Evolutionary conservation across 345 rosid species (phyloP), one percentile per base, ranked within the genome.

Genomic region (Mercurialis annua): DNA sequence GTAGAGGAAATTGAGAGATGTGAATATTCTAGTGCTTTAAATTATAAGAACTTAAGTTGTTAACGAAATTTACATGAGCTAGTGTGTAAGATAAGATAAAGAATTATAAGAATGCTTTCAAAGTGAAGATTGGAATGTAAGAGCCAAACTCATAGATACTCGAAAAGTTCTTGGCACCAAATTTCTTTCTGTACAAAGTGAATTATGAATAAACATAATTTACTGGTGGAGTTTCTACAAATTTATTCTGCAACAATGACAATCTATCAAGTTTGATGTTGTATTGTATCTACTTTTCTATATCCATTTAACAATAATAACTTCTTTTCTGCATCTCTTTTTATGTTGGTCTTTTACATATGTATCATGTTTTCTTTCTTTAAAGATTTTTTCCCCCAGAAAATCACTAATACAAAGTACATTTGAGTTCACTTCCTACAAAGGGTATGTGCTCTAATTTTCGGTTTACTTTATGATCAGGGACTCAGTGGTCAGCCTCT

Each of bases 401-500:
- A 26, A 26, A n/a, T n/a, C n/a, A n/a, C n/a, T n/a, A n/a, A n/a
- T n/a, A 15, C 14, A 61, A 24, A 61, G 17, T 24, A 38, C 10
- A 11, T 59, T 24, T 38, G 21, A 0, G 10, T 43, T 59, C 20
- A 43, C 20, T 36, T 24, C 36, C 6, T n/a, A 20, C 71, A 10
- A n/a, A n/a, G 15, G 18, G 24, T 16, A 23, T 55, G 7, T 49
- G 3, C 52, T 62, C 66, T 64, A 51, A 49, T 58, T 30, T 62
- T 24, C 24, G 31, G 9, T 60, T 58, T 55, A 51, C 26, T 70
- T 73, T 61, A 33, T 72, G 50, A 58, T 67, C 73, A 92, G 98
- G 98, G 96, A 50, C 86, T 92, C 52, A 90, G 98, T 75, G 98
- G 96, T 61, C 98, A 92, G 79, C 97, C 93, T 23, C 80, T 92